Conservation (phyloP, 2,329 filamentous ascomycete species). For the Botrytis hyacinthi region DNA sequence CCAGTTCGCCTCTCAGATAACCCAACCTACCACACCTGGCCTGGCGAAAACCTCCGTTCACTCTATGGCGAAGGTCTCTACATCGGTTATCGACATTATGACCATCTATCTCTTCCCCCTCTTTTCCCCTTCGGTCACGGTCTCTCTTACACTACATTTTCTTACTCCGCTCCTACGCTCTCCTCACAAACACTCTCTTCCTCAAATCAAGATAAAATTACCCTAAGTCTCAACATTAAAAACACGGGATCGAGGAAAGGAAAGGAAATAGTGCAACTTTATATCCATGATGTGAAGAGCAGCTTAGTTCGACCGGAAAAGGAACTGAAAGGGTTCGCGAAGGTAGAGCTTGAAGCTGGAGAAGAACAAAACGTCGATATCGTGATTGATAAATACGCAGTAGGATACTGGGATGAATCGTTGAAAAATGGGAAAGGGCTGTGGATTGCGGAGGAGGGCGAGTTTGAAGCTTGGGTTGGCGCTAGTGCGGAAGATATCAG, state of each 20-base stretch:
- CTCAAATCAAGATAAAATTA: slow-evolving; percentile 31
- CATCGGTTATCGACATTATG: slow-evolving; percentile 72
- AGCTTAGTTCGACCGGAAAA: slow-evolving; percentile 65
- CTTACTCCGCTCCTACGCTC: slow-evolving; percentile 57
- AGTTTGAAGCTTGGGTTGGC: slow-evolving; percentile 59
- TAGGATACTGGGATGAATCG: slow-evolving; percentile 60
- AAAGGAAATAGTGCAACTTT: slow-evolving; percentile 65
- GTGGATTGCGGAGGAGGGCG: slow-evolving; percentile 66
- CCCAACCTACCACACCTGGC: slow-evolving; percentile 71
- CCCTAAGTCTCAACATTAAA: slow-evolving; percentile 48
- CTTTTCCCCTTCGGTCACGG: slow-evolving; percentile 74
- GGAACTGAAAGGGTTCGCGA: slow-evolving; percentile 68
- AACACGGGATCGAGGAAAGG: slow-evolving; percentile 60
- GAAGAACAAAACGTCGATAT: slow-evolving; percentile 45
- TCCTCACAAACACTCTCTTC: slow-evolving; percentile 41
- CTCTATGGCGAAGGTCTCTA: slow-evolving; percentile 71
- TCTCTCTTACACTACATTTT: slow-evolving; percentile 69
- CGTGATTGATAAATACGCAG: slow-evolving; percentile 47
- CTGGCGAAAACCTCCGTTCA: slow-evolving; percentile 65
- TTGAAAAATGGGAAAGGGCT: background rate
- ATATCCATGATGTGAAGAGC: slow-evolving; percentile 62
- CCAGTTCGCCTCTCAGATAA: slow-evolving; percentile 63
- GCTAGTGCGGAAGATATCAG: slow-evolving; percentile 62
- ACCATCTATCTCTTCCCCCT: slow-evolving; percentile 56
- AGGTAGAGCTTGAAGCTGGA: slow-evolving; percentile 57